A percentile compares a stretch with the other conserved stretches of the same genome.
These are phyloP conservation scores for Diaporthe sp. DNA, from an alignment of 2,329 filamentous ascomycete genomes.

Conservation along the genomic window DNA sequence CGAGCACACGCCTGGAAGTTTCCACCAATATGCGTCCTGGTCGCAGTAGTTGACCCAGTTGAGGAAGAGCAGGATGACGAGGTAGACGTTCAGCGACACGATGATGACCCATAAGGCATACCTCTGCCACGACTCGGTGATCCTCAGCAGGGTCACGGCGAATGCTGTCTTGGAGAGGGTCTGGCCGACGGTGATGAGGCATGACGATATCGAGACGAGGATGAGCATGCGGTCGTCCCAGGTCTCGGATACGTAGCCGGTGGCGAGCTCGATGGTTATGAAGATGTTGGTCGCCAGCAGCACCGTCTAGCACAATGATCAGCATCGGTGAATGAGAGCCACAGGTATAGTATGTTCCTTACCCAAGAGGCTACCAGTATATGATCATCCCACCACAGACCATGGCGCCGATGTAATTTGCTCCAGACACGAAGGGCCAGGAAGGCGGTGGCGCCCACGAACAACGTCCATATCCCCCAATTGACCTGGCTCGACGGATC, in stretches of 20 bases:
- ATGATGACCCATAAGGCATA: constrained; percentile 61
- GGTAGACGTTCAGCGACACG: constrained; percentile 57
- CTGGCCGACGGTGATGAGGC: constrained; percentile 49
- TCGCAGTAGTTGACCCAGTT: constrained; percentile 61
- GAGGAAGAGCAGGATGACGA: constrained; percentile 57
- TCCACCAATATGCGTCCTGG: constrained; percentile 54
- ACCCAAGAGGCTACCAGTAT: constrained; percentile 39
- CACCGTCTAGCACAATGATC: constrained; percentile 45
- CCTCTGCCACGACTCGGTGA: constrained; percentile 56
- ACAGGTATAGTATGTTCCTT: constrained; percentile 17
- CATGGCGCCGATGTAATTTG: constrained; percentile 30
- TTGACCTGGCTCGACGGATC: constrained; percentile 36
- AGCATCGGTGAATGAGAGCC: background rate
- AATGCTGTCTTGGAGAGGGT: constrained; percentile 50
- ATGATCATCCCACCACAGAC: constrained; percentile 38
- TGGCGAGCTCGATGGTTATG: constrained; percentile 59
- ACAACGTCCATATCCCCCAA: constrained; percentile 37
- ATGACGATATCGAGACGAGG: constrained; percentile 56
- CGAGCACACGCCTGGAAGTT: constrained; percentile 55
- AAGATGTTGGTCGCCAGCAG: constrained; percentile 56
- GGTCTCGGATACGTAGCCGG: constrained; percentile 56
- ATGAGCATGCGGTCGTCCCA: constrained; percentile 66
- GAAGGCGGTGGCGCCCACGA: constrained; percentile 35
- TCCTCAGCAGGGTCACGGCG: constrained; percentile 49
- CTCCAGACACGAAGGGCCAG: constrained; percentile 38